Evolutionary conservation across 208 protist species (phyloP).

Genomic region (Crithidia expoeki): DNA sequence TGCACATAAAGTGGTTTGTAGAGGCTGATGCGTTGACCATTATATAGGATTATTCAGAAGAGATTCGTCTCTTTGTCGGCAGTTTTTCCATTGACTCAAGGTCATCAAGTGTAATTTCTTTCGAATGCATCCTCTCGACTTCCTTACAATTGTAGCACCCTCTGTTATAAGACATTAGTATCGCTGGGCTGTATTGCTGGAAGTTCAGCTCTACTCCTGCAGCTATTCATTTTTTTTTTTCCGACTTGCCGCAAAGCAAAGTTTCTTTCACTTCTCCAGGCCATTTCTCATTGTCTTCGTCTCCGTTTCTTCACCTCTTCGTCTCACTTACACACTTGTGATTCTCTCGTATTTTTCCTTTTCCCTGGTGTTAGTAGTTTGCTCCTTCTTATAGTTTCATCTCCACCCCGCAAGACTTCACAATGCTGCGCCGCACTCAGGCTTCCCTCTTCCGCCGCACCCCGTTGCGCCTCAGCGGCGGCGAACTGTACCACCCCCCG

Average conservation of each 20-base stretch:
- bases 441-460: constrained; percentile 75
- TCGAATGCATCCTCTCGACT: too few relatives aligned
- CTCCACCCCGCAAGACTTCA: constrained; percentile 6
- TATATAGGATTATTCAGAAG: too few relatives aligned
- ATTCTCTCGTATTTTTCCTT: constrained; percentile 5
- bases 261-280: too few relatives aligned
- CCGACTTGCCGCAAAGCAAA: neutral
- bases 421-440: constrained; percentile 85
- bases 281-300: too few relatives aligned
- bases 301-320: too few relatives aligned
- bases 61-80: too few relatives aligned
- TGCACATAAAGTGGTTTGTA: neutral
- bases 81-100: too few relatives aligned
- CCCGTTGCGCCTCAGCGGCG: constrained; percentile 66
- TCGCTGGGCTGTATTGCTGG: too few relatives aligned
- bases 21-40: neutral
- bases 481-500: constrained; percentile 83
- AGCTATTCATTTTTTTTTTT: neutral
- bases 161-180: too few relatives aligned
- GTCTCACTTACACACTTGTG: neutral
- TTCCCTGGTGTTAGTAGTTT: constrained; percentile 5
- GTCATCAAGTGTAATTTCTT: too few relatives aligned
- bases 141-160: too few relatives aligned
- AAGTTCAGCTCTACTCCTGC: too few relatives aligned
- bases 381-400: neutral